Evolutionary conservation across 352 stramenopile genomes (phyloP).

Genomic region (Pythium volutum): DNA sequence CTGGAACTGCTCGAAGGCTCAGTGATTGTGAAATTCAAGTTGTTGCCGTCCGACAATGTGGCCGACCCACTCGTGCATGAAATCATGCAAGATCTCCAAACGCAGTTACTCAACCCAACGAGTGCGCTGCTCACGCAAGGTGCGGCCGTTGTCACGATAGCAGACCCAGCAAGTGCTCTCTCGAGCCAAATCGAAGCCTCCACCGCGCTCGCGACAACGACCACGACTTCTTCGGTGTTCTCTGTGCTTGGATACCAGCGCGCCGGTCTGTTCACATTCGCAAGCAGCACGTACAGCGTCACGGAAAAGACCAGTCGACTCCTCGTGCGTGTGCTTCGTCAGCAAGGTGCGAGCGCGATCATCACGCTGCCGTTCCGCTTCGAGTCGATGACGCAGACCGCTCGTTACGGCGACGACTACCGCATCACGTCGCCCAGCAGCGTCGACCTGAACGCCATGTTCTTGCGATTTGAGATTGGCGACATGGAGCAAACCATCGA

Average conservation of each 20-base stretch:
- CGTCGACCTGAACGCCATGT: conserved; percentile 30
- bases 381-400: conserved; percentile 29
- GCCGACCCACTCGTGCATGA: conserved; percentile 52
- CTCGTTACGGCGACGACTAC: conserved; percentile 42
- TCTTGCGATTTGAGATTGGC: conserved; percentile 56
- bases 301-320: conserved; percentile 49
- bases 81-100: conserved; percentile 37
- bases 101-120: conserved; percentile 35
- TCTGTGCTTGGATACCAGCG: conserved; percentile 54
- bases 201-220: not conserved
- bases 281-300: conserved; percentile 44
- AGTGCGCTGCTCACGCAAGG: conserved; percentile 36
- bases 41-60: conserved; percentile 44
- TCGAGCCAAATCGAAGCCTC: conserved; percentile 25
- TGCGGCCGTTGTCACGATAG: conserved; percentile 26
- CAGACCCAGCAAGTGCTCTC: conserved; percentile 33
- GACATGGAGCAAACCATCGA: conserved; percentile 40
- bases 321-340: conserved; percentile 43
- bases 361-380: conserved; percentile 47
- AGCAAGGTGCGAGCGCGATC: conserved; percentile 41
- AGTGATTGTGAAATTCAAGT: conserved; percentile 61
- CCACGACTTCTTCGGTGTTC: conserved; percentile 27
- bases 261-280: conserved; percentile 65
- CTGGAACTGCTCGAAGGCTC: conserved; percentile 46
- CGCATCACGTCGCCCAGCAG: conserved; percentile 24